Conservation (phyloP, 2,329 filamentous ascomycete species). For the Pseudogymnoascus destructans region DNA sequence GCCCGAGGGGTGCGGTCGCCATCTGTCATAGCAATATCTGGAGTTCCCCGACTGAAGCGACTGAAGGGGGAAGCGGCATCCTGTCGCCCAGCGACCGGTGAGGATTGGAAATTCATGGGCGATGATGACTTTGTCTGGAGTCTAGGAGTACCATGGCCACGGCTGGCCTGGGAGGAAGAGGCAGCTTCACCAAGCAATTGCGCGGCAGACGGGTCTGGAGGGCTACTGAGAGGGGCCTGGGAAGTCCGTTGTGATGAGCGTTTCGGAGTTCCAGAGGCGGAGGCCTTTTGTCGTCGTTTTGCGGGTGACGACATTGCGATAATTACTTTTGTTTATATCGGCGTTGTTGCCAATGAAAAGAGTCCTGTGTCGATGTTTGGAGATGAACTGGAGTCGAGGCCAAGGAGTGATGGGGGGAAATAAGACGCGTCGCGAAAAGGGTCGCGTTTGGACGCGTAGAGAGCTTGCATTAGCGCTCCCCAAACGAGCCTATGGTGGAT, state of each 20-base stretch:
- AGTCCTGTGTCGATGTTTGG: neutral
- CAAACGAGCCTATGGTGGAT: neutral
- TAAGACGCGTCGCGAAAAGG: conserved; percentile 10
- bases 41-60: conserved; percentile 27
- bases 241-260: conserved; percentile 44
- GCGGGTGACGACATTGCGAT: conserved; percentile 49
- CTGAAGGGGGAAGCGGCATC: conserved; percentile 46
- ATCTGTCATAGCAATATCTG: conserved; percentile 45
- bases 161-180: conserved; percentile 20
- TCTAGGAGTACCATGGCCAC: conserved; percentile 33
- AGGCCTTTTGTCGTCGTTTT: conserved; percentile 41
- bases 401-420: neutral
- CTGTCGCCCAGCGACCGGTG: conserved; percentile 33
- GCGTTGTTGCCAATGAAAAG: neutral
- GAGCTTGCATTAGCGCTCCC: conserved; percentile 7
- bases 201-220: conserved; percentile 27
- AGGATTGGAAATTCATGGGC: conserved; percentile 64
- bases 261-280: conserved; percentile 42
- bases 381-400: neutral
- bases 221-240: conserved; percentile 39
- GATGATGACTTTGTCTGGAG: conserved; percentile 58
- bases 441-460: conserved; percentile 6
- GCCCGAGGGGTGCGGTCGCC: conserved; percentile 61
- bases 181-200: conserved; percentile 27
- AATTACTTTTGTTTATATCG: conserved; percentile 10